A percentile compares a stretch with the other conserved stretches of the same genome.
These are phyloP conservation scores for Phialophora verrucosa DNA, from an alignment of 2,329 filamentous ascomycete species.

Conservation along the genomic window DNA sequence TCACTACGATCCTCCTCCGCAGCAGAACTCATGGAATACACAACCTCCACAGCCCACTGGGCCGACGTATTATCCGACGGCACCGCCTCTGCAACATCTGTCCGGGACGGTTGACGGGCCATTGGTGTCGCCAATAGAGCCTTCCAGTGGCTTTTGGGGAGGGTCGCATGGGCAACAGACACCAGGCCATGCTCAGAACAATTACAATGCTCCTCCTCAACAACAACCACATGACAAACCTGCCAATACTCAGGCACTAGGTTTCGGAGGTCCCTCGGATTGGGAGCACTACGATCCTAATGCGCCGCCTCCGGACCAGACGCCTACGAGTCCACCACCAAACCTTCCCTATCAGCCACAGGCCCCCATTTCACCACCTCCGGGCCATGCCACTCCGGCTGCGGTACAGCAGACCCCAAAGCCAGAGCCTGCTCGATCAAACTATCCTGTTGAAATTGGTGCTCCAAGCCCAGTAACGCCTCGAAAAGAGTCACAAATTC, in stretches of 20 bases:
- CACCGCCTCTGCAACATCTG: constrained; percentile 17
- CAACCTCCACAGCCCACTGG: constrained; percentile 20
- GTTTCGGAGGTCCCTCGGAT: constrained; percentile 52
- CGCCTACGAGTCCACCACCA: constrained; percentile 25
- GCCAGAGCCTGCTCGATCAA: constrained; percentile 11
- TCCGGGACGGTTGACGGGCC: constrained; percentile 30
- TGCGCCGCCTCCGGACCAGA: constrained; percentile 26
- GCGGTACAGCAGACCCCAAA: constrained; percentile 15
- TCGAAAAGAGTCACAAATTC: constrained; percentile 11
- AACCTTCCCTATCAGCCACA: constrained; percentile 13
- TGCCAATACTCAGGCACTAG: constrained; percentile 44
- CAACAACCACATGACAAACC: constrained; percentile 37
- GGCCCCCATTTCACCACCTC: constrained; percentile 15
- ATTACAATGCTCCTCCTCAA: constrained; percentile 30
- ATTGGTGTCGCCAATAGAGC: constrained; percentile 37
- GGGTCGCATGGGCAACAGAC: constrained; percentile 20
- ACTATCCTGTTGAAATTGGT: constrained; percentile 29
- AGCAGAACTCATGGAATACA: constrained; percentile 36
- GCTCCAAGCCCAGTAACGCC: constrained; percentile 30
- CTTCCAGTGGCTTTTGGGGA: constrained; percentile 22
- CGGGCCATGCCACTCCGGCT: constrained; percentile 3
- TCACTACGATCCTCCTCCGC: constrained; percentile 43
- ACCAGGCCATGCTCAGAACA: constrained; percentile 18
- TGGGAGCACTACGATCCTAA: constrained; percentile 50
- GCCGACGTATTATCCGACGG: constrained; percentile 28